Percentiles rank a stretch among this genome's conserved stretches.
These are phyloP conservation scores for Boletus semigastroideus DNA, from an alignment of 1,284 basidiomycete species.

Conservation along the genomic window DNA sequence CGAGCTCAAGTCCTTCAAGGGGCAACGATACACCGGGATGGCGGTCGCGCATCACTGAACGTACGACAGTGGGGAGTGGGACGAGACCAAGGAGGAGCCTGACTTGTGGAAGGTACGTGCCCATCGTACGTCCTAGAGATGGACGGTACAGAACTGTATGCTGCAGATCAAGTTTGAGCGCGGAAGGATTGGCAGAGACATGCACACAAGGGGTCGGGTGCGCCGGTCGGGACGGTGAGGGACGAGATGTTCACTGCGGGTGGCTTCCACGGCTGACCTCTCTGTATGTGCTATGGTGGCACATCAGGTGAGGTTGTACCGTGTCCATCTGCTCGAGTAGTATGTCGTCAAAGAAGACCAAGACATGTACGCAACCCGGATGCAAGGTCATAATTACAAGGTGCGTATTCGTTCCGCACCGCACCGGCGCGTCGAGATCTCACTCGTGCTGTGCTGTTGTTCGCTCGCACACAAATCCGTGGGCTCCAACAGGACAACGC, in stretches of 20 bases:
- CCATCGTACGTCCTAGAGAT: background rate
- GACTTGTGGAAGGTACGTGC: constrained; percentile 8
- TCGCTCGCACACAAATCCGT: constrained; percentile 6
- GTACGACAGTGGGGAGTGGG: constrained; percentile 10
- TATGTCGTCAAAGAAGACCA: constrained; percentile 13
- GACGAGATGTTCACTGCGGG: background rate
- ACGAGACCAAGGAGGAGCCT: constrained; percentile 13
- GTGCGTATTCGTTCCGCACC: too few species aligned
- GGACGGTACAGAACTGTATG: background rate
- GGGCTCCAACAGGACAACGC: constrained; percentile 1
- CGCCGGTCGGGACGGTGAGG: background rate
- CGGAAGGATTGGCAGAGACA: constrained; percentile 1
- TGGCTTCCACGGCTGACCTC: background rate
- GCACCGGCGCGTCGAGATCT: too few species aligned
- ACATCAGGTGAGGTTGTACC: background rate
- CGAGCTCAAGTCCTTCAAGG: constrained; percentile 9
- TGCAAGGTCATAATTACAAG: constrained; percentile 15
- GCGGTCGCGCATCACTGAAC: constrained; percentile 9
- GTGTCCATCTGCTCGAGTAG: background rate
- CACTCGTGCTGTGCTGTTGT: too few species aligned
- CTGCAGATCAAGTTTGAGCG: constrained; percentile 5
- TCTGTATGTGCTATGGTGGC: background rate
- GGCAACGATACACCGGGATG: constrained; percentile 1
- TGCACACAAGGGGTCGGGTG: background rate
- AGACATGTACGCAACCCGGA: constrained; percentile 10